Evolutionary conservation across 805 yeast genomes (phyloP).

Genomic region (Pichia scutulata): DNA sequence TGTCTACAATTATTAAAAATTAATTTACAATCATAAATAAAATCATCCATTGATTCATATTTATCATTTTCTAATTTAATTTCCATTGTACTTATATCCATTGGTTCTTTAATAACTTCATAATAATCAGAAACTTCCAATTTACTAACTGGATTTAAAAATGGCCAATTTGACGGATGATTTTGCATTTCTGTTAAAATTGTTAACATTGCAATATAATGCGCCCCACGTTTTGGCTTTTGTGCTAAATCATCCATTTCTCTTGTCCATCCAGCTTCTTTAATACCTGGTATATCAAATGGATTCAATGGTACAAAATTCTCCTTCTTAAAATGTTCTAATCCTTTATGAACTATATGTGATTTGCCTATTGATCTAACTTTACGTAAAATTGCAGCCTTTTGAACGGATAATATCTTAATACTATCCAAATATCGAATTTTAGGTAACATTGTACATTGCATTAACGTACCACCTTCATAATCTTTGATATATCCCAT

Average conservation of each 20-base stretch:
- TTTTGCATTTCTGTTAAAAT: slow-evolving; percentile 81
- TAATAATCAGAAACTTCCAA: slow-evolving; percentile 96
- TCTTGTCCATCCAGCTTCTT: slow-evolving; percentile 95
- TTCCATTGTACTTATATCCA: slow-evolving; percentile 97
- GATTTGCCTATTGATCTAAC: slow-evolving; percentile 73
- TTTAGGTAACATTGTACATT: slow-evolving; percentile 86
- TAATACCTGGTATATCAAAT: slow-evolving; percentile 76
- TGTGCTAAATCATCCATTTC: slow-evolving; percentile 97
- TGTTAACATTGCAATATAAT: slow-evolving; percentile 88
- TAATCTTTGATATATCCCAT: slow-evolving; percentile 98
- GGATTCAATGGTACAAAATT: slow-evolving; percentile 60
- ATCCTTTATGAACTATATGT: slow-evolving; percentile 75
- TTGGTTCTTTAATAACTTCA: slow-evolving; percentile 93
- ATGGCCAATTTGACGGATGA: slow-evolving; percentile 98
- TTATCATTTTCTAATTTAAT: slow-evolving; percentile 85
- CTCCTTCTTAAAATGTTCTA: slow-evolving; percentile 55
- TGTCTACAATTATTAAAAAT: slow-evolving; percentile 87
- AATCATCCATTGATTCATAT: slow-evolving; percentile 85
- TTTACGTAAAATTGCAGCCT: slow-evolving; percentile 83
- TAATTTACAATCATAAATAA: slow-evolving; percentile 78
- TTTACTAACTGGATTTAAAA: slow-evolving; percentile 82
- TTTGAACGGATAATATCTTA: slow-evolving; percentile 78
- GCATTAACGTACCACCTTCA: slow-evolving; percentile 98
- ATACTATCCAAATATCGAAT: slow-evolving; percentile 84
- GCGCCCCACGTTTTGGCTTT: slow-evolving; percentile 90